Conservation (phyloP, 1,284 basidiomycete species). For the Xerocomus alliaceus region DNA sequence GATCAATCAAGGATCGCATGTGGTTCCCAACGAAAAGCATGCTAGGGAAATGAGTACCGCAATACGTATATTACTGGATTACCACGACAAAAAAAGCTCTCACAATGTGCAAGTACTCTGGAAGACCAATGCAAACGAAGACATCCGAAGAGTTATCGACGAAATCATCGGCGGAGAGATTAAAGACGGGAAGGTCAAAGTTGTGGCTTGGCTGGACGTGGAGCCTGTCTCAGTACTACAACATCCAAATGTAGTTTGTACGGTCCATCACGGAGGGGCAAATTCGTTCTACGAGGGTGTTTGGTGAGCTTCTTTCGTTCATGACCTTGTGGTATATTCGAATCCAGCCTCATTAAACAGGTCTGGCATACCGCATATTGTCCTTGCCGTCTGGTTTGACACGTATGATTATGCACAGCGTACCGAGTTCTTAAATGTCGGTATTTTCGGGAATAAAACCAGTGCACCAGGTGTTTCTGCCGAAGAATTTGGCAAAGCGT, state of each 20-base stretch:
- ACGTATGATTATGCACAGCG: conserved; percentile 21
- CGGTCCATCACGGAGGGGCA: conserved; percentile 24
- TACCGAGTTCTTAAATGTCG: conserved; percentile 21
- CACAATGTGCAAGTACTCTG: conserved; percentile 11
- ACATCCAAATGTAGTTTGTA: conserved; percentile 21
- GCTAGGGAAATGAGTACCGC: conserved; percentile 16
- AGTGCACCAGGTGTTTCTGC: conserved; percentile 14
- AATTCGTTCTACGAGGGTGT: conserved; percentile 26
- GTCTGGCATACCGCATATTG: conserved; percentile 14
- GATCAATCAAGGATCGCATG: conserved; percentile 14
- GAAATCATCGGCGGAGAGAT: conserved; percentile 6
- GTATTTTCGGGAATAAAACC: conserved; percentile 13
- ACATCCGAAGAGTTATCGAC: background rate
- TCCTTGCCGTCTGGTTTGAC: conserved; percentile 24
- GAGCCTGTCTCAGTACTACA: conserved; percentile 21
- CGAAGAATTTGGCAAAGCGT: conserved; percentile 16
- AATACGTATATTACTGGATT: conserved; percentile 12
- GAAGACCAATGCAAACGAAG: conserved; percentile 4
- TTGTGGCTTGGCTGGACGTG: conserved; percentile 17
- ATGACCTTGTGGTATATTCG: no score
- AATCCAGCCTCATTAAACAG: background rate
- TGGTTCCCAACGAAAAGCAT: background rate
- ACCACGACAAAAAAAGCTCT: background rate
- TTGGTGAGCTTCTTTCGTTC: conserved; percentile 13
- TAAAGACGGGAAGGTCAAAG: background rate